phyloP scores from a whole-genome alignment of 2,329 filamentous ascomycete genomes.

The Arthrobotrys musiformis region DNA sequence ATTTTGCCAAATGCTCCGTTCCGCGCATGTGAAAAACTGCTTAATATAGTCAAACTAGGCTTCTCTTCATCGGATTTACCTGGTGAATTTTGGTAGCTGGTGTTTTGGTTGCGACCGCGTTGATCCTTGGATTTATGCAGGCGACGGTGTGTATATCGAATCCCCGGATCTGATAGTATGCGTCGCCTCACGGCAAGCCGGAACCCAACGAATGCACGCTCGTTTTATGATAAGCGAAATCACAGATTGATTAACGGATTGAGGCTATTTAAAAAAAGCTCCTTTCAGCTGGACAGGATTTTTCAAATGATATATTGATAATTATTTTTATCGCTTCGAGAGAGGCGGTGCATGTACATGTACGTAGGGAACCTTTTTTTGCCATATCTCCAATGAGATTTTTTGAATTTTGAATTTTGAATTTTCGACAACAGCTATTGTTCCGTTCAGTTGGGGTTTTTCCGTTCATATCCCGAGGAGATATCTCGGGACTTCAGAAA shows the following conservation, averaged over 20 bases:
- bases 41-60: not conserved
- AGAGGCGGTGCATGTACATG: no score
- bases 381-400: no score
- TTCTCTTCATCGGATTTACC: not conserved
- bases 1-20: not conserved
- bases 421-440: no score
- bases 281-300: no score
- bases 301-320: no score
- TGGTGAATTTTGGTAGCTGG: not conserved
- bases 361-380: no score
- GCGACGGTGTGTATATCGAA: not conserved
- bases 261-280: not conserved
- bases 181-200: not conserved
- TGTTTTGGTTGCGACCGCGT: not conserved
- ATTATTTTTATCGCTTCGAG: no score
- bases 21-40: not conserved
- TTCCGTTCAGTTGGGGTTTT: no score
- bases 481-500: no score
- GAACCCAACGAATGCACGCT: not conserved
- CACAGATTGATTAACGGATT: not conserved
- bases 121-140: not conserved
- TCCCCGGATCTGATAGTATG: not conserved
- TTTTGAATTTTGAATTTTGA: no score
- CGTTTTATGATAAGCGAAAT: constrained; percentile 13
- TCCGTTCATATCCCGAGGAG: no score